Evolutionary conservation across 768 basidiomycete species (phyloP).

Genomic region (Collybia mongolica): DNA sequence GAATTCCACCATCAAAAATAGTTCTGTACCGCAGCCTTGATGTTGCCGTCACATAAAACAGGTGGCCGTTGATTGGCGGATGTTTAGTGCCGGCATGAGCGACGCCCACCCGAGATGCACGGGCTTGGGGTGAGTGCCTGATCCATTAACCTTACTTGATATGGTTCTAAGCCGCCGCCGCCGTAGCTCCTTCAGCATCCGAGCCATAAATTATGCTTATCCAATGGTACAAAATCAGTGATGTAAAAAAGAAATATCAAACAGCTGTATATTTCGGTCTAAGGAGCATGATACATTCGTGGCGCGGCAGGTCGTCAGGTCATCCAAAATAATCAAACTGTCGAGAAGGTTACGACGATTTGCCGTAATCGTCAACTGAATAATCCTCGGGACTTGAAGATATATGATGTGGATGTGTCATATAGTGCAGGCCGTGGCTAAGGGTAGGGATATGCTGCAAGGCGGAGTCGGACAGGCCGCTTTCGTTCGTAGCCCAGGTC

Average conservation of each 20-base stretch:
- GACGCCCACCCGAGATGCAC: slow-evolving; percentile 2
- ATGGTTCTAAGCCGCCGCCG: neutral
- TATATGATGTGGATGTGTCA: slow-evolving; percentile 17
- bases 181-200: slow-evolving; percentile 1
- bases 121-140: slow-evolving; percentile 1
- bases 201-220: neutral
- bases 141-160: neutral
- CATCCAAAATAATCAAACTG: slow-evolving; percentile 1
- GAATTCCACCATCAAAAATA: no score
- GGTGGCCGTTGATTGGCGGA: neutral
- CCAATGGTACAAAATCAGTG: no score
- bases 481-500: slow-evolving; percentile 36
- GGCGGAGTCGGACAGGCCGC: slow-evolving; percentile 27
- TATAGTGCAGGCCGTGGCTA: slow-evolving; percentile 8
- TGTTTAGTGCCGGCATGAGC: neutral
- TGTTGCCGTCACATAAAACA: neutral
- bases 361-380: slow-evolving; percentile 37
- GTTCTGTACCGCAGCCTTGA: slow-evolving; percentile 61
- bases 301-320: neutral
- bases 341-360: slow-evolving; percentile 4
- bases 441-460: slow-evolving; percentile 13
- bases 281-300: no score
- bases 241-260: no score
- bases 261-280: no score
- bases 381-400: slow-evolving; percentile 44